Evolutionary conservation across 352 stramenopile genomes (phyloP), one percentile per base, ranked within the genome.

Genomic region (Globisporangium orthogonon): DNA sequence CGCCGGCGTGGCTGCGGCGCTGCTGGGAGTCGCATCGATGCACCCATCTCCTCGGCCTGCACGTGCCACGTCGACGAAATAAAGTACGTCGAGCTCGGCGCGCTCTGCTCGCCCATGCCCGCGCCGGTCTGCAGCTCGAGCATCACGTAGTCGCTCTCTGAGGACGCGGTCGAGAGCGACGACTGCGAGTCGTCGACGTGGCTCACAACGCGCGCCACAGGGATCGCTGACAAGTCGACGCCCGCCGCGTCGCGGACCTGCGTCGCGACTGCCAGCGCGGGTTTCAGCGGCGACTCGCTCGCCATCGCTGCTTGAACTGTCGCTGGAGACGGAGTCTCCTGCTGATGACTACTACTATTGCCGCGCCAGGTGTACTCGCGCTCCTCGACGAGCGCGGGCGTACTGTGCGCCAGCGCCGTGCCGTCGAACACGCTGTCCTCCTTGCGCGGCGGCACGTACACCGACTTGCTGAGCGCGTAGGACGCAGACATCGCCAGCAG

Each of bases 11-110:
- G 41, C 41, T 29, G 43, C 43, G 43, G n/a, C n/a, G n/a, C n/a
- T 11, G 43, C 43, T 48, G 43, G 18, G 9, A 86, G 56, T 4
- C 74, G 67, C 62, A 87, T 82, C 2, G 83, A 89, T 15, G 76
- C 76, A 55, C 76, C 83, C 73, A 93, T 80, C 52, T 90, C 83
- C 10, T 91, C 83, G 0, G 83, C 78, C 52, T 93, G 77, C 33
- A 88, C 66, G 41, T 87, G 76, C 83, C 83, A 93, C 33, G 69
- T 80, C 33, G 83, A 86, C 6, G 83, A 91, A 52, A 93, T 86
- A 60, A 93, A 93, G 59, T 86, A 93, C 30, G 77, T 89, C 31
- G 83, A 90, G 47, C 68, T 75, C 4, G 61, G 45, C 51, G 50
- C n/a, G 9, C 29, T n/a, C 33, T 31, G 17, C 30, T 79, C 74